phyloP scores from a whole-genome alignment of 495 filamentous ascomycete genomes.

The Pseudotulostoma volvatum region DNA sequence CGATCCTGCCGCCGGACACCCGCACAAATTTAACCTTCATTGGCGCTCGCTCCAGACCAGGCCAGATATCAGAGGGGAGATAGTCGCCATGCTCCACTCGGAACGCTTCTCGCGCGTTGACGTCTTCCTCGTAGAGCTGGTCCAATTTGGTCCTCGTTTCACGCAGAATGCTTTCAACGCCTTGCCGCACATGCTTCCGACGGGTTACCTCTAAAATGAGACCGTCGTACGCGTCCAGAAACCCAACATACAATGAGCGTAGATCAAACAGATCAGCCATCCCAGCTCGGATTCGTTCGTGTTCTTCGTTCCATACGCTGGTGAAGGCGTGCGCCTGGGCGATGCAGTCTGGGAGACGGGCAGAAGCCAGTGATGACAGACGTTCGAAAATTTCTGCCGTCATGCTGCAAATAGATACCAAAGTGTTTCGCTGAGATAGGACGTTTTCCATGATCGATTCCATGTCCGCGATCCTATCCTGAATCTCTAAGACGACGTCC shows the following conservation, averaged over 20 bases:
- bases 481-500: slow-evolving; percentile 74
- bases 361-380: slow-evolving; percentile 48
- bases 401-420: slow-evolving; percentile 34
- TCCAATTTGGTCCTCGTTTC: slow-evolving; percentile 63
- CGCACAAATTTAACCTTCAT: slow-evolving; percentile 38
- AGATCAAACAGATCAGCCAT: slow-evolving; percentile 59
- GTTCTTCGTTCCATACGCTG: slow-evolving; percentile 58
- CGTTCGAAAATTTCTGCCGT: slow-evolving; percentile 43
- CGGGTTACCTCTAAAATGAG: slow-evolving; percentile 70
- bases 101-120: slow-evolving; percentile 60
- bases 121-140: slow-evolving; percentile 57
- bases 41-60: slow-evolving; percentile 45
- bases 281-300: slow-evolving; percentile 45
- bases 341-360: slow-evolving; percentile 48
- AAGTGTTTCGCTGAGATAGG: slow-evolving; percentile 34
- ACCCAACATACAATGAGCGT: slow-evolving; percentile 64
- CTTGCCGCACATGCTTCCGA: slow-evolving; percentile 49
- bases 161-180: slow-evolving; percentile 54
- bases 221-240: slow-evolving; percentile 66
- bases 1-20: slow-evolving; percentile 21
- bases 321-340: slow-evolving; percentile 55
- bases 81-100: slow-evolving; percentile 68
- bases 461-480: slow-evolving; percentile 59
- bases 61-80: slow-evolving; percentile 82
- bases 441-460: slow-evolving; percentile 41